These are phyloP conservation scores for Backusella morwellensis DNA, from an alignment of 192 early-diverging fungal genomes.

Conservation along the genomic window DNA sequence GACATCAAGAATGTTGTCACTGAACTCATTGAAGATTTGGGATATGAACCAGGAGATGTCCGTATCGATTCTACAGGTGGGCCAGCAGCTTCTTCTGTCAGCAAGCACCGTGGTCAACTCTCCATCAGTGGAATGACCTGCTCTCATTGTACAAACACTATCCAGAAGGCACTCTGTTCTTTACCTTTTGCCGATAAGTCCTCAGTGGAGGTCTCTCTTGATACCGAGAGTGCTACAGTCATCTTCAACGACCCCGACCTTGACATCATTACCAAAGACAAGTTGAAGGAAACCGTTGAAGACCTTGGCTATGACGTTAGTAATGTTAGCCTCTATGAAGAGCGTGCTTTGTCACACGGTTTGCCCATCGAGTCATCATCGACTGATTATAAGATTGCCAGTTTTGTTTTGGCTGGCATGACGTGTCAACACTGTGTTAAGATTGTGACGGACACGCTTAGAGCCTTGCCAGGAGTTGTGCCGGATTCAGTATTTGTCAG, in stretches of 20 bases:
- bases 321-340: background rate
- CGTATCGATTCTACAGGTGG: background rate
- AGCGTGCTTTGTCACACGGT: background rate
- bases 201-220: constrained; percentile 13
- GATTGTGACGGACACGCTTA: constrained; percentile 59
- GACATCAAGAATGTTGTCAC: background rate
- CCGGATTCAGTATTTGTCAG: constrained; percentile 59
- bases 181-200: background rate
- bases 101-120: background rate
- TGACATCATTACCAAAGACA: background rate
- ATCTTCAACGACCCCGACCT: background rate
- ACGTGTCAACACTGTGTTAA: constrained; percentile 85
- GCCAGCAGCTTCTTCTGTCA: too few species aligned
- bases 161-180: constrained; percentile 6
- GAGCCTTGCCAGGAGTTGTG: constrained; percentile 48
- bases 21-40: constrained; percentile 60
- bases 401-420: constrained; percentile 64
- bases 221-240: background rate
- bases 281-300: background rate
- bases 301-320: constrained; percentile 27
- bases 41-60: constrained; percentile 57
- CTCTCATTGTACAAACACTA: constrained; percentile 22
- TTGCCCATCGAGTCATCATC: background rate
- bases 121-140: constrained; percentile 35
- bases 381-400: background rate